Base-by-base conservation (phyloP, 371 early-diverging fungal species). In the Mucor lusitanicus region DNA sequence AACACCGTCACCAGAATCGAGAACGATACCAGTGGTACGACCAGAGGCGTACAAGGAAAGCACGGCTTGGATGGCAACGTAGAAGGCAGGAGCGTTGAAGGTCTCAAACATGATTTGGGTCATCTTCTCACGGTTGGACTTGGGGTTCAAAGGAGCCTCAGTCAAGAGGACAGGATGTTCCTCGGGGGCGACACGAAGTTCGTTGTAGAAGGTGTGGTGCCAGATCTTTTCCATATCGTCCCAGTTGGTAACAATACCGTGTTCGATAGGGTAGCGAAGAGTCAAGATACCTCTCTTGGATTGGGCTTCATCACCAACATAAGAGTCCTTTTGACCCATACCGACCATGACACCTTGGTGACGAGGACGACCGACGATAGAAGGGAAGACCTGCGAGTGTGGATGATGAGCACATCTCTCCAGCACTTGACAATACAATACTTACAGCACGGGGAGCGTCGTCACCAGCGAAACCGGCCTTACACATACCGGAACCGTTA, bases 151-250 rank as follows among this genome's bases (percentile, higher is more conserved):
- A 39, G 99, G 99, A 59, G 99, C 99, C 85, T 99, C 99, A 63
- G 99, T 99, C 72, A 98, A 90, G 66, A 99, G 87, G 65, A 99
- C 98, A 62, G 99, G 99, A 87, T 99, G 99, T 87, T 99, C 98
- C 83, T 97, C 96, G 77, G 90, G 90, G 61, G 90, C 90, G 62
- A 90, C 90, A 78, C 90, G 90, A 72, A 90, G 84, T 78, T 90
- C 90, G 79, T 90, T 91, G 81, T 90, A 92, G 87, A 97, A 97
- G 73, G 99, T 99, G 89, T 99, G 99, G 85, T 99, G 99, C 97
- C 99, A 99, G 80, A 99, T 99, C 89, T 99, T 99, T 87, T 99
- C 99, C 99, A 99, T 99, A 80, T 98, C 98, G 76, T 99, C 99
- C 99, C 99, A 99, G 96, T 99, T 98, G 87, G 95, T 98, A 32